Evolutionary conservation across 2,329 filamentous ascomycete genomes (phyloP), one percentile per base, ranked within the genome.

Genomic region (Colletotrichum euphorbiae): DNA sequence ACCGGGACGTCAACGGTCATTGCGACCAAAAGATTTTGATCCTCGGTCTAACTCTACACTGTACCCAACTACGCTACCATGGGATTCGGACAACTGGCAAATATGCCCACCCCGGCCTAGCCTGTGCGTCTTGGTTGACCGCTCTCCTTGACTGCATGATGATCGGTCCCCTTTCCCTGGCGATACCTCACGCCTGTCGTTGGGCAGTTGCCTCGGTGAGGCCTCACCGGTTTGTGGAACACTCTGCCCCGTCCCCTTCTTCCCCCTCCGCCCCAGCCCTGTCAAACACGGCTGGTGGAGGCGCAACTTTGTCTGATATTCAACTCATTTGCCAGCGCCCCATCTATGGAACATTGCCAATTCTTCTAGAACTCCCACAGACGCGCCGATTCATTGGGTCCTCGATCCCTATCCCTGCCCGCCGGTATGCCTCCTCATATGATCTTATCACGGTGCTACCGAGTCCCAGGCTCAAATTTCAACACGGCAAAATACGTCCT

Each of bases 151-250:
- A 51, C 48, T 24, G 48, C 48, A 51, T 31, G 11, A 51, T 56
- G 54, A 42, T 40, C 28, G 28, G 7, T 28, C 28, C 54, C 38
- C 38, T 56, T 33, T 21, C 15, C 48, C 19, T 51, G 24, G 21
- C 21, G n/a, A n/a, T 24, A 24, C 2, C 48, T n/a, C n/a, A 19
- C 31, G 31, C 50, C 33, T 33, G 31, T 38, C 48, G 38, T 42
- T n/a, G n/a, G n/a, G n/a, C n/a, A n/a, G n/a, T n/a, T 61, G 56
- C 57, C 54, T 68, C 65, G 65, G 65, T 68, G 60, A 68, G 40
- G 40, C 61, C 60, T 68, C 65, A 59, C 60, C 65, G 65, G 33
- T 31, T 38, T 54, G 42, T 56, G 58, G 65, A 48, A 28, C 28
- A 28, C 28, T 28, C 28, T 28, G 28, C 28, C 28, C 28, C 28